Conservation (phyloP, 75 land plant genomes). For the Picea glauca region DNA sequence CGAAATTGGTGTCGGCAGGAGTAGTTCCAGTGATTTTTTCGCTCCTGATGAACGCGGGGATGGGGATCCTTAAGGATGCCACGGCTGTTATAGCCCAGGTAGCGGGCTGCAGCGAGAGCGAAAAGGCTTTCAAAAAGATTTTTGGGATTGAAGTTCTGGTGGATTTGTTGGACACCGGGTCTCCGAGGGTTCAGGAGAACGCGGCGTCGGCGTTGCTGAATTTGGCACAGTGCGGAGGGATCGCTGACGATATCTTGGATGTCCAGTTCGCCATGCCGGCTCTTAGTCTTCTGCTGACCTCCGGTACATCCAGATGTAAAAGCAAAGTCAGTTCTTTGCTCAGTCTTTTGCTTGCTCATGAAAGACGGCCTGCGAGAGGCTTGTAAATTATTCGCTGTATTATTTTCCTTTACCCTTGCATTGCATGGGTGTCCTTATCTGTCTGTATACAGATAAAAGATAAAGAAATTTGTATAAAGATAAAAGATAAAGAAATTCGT, state of each 20-base stretch:
- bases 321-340: constrained; percentile 26
- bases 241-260: constrained; percentile 24
- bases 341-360: constrained; percentile 12
- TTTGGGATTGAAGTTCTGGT: constrained; percentile 31
- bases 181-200: constrained; percentile 57
- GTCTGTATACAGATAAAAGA: too few species aligned
- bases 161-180: constrained; percentile 49
- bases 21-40: constrained; percentile 32
- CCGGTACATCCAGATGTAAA: constrained; percentile 22
- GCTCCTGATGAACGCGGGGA: constrained; percentile 26
- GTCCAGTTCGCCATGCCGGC: constrained; percentile 7
- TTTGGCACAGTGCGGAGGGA: constrained; percentile 57
- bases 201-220: constrained; percentile 69
- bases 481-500: too few species aligned
- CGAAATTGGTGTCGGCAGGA: constrained; percentile 46
- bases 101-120: constrained; percentile 59
- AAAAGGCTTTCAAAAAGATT: constrained; percentile 43
- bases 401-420: too few species aligned
- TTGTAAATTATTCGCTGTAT: too few species aligned
- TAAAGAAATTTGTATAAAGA: too few species aligned
- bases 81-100: constrained; percentile 77
- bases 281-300: constrained; percentile 11
- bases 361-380: background rate
- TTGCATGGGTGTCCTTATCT: too few species aligned
- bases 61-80: constrained; percentile 61